Evolutionary conservation across 352 stramenopile genomes (phyloP), one percentile per base, ranked within the genome.

Genomic region (Phytopythium chamaehyphon): DNA sequence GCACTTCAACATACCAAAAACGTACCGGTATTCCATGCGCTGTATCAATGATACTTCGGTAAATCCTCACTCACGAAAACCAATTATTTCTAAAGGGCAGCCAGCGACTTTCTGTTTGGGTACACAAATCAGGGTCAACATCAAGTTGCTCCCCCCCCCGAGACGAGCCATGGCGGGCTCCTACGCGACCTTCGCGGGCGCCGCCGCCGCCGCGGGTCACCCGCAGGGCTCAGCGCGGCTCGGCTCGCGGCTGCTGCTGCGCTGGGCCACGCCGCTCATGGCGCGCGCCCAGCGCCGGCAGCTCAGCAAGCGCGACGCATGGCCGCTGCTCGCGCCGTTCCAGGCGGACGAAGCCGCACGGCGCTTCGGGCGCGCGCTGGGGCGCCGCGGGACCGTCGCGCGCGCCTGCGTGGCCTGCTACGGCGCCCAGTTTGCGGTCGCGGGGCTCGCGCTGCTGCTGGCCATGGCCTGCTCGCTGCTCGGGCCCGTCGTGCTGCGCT

Each of bases 191-290:
- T 69, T 69, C 61, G 11, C 11, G 22, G 10, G 24, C 14, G 40
- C 19, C 40, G 47, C 55, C 43, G 21, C 36, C 22, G 26, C 46
- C 1, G 37, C 19, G 19, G 44, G 53, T 15, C 62, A 71, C 40
- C 62, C 62, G 19, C 54, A 67, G 22, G 49, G 60, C n/a, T 31
- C 24, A 5, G 61, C 70, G 0, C 60, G 53, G 23, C 71, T 56
- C 44, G 2, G 64, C 8, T 87, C 76, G 14, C 57, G 59, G 1
- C 22, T 61, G 15, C 49, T 81, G 2, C 58, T 87, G 15, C 59
- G 28, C 6, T 87, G 76, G 76, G 71, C 66, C 8, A 54, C 59
- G 28, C 65, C 73, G 6, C 56, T 87, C 35, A 61, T 87, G 57
- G 26, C 39, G 15, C 56, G 69, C 37, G 64, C 62, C 0, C 71